These are phyloP conservation scores for Microbotryum saponariae DNA, from an alignment of 1,284 basidiomycete genomes.

Conservation along the genomic window DNA sequence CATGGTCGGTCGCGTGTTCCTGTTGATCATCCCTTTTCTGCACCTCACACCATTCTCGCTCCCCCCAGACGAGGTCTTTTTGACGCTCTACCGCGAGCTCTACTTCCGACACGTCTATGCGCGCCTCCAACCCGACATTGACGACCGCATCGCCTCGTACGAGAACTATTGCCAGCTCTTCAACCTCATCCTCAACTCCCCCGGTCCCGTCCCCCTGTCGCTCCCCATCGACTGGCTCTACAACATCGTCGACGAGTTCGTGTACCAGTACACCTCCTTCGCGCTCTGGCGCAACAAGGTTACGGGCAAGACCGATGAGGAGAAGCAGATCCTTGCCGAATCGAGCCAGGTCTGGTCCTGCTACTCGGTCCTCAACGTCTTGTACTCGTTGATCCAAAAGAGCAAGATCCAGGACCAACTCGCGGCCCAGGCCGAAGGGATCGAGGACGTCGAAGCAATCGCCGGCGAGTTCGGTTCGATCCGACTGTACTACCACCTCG, in stretches of 20 bases:
- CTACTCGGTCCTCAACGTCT: constrained; percentile 93
- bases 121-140: constrained; percentile 81
- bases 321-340: constrained; percentile 63
- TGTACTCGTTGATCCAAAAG: constrained; percentile 97
- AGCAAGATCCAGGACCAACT: constrained; percentile 92
- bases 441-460: constrained; percentile 72
- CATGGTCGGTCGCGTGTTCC: constrained; percentile 53
- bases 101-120: constrained; percentile 73
- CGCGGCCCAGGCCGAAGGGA: constrained; percentile 64
- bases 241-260: constrained; percentile 99
- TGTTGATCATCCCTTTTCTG: background rate
- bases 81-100: constrained; percentile 91
- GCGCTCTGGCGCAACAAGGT: constrained; percentile 82
- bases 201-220: constrained; percentile 82
- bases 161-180: constrained; percentile 98
- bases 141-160: constrained; percentile 96
- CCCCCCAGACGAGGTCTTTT: constrained; percentile 73
- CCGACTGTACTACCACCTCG: constrained; percentile 90
- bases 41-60: background rate
- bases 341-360: constrained; percentile 70
- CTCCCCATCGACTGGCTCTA: constrained; percentile 97
- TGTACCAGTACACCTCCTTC: constrained; percentile 97
- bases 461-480: constrained; percentile 85
- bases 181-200: constrained; percentile 91
- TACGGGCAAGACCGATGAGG: constrained; percentile 80